Base-by-base conservation (phyloP, 805 yeast species). In the Zygosaccharomyces rouxii region DNA sequence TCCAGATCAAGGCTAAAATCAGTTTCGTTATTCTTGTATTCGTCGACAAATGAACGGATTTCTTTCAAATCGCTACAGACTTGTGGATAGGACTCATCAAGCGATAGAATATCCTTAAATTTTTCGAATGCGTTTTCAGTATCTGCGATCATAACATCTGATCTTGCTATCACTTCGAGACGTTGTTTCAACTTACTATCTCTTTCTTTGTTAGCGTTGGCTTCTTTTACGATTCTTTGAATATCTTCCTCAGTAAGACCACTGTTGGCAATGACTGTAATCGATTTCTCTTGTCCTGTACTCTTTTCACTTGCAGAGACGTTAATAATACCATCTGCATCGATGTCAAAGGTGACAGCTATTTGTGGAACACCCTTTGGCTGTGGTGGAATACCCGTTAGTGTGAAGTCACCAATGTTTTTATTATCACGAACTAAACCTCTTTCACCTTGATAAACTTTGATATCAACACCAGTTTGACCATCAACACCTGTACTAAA, bases 401-500 rank as follows among this genome's bases (percentile, higher is more conserved):
- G 71, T 62, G 80, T 80, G 66, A 86, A 84, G 58, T 84, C 80
- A 31, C 94, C 94, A 57, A 86, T 83, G 59, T 83, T 58, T 64
- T 83, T 85, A 70, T 86, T 86, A 61, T 85, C 89, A 64, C 80
- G 79, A 7, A 87, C 90, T 52, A 86, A 71, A 0, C 88, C 79
- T 64, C 94, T 74, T 67, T 86, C 95, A 56, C 95, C 95, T 70
- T 86, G 94, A 60, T 71, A 86, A 1, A 85, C 88, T 62, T 84
- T 80, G 47, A 86, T 80, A 54, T 84, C 87, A 29, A 86, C 94
- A 30, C 89, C 89, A 1, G 89, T 86, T 65, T 86, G 95, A 47
- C 86, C 85, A 69, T 86, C 94, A 18, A 86, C 89, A 39, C 89
- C 90, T 2, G 95, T 86, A 13, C 89, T 83, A 66, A 83, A 86